A percentile compares a stretch with the other conserved stretches of the same genome.
Evolutionary conservation across 306 rosid genomes (phyloP).

Genomic region (Ormosia emarginata): DNA sequence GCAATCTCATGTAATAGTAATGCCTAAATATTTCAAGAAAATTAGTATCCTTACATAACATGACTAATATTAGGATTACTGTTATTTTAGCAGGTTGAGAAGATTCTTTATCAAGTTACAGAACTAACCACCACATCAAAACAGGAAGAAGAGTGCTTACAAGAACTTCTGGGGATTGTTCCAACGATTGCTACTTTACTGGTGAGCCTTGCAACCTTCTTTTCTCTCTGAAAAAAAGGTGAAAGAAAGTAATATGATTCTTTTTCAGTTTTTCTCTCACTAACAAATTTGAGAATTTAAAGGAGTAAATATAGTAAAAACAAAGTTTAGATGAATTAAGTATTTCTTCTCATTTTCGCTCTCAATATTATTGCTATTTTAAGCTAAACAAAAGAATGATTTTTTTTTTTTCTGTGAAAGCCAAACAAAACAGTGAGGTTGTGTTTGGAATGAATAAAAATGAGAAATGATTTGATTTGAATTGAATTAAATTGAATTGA

Average conservation of each 20-base stretch:
- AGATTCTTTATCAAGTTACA: conserved; percentile 53
- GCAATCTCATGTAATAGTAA: not conserved
- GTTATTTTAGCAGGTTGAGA: conserved; percentile 49
- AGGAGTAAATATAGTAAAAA: not conserved
- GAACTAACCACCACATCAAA: conserved; percentile 50
- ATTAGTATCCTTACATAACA: not conserved
- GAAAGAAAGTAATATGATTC: not conserved
- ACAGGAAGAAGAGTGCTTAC: conserved; percentile 45
- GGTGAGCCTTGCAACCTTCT: conserved; percentile 34
- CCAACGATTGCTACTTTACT: conserved; percentile 29
- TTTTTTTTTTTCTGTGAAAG: no score
- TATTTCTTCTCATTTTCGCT: not conserved
- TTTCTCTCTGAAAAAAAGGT: not conserved
- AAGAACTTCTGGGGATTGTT: conserved; percentile 32
- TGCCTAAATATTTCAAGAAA: not conserved
- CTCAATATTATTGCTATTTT: not conserved
- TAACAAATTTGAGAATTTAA: not conserved
- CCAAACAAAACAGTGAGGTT: no score
- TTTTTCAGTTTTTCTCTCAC: not conserved
- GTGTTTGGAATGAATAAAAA: no score
- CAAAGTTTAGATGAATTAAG: not conserved
- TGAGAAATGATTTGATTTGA: no score
- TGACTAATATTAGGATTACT: not conserved
- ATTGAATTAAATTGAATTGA: no score
- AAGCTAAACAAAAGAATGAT: no score